These are phyloP conservation scores for Aspergillus sp. DNA, from an alignment of 2,329 filamentous ascomycete species.

Conservation along the genomic window DNA sequence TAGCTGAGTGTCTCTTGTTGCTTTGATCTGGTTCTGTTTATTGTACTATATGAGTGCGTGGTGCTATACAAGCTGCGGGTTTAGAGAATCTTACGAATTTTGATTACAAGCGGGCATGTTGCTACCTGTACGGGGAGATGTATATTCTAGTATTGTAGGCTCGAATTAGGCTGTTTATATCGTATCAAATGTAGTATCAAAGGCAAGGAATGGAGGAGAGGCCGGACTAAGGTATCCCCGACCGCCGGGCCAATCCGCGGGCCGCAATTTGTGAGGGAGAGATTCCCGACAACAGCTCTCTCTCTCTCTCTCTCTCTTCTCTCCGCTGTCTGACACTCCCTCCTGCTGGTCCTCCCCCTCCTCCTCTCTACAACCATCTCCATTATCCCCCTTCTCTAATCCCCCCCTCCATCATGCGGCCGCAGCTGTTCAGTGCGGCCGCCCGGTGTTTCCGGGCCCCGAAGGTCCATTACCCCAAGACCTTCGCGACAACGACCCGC, in stretches of 20 bases:
- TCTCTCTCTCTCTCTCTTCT: conserved; percentile 9
- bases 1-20: conserved; percentile 37
- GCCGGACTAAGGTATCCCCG: conserved; percentile 22
- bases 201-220: conserved; percentile 10
- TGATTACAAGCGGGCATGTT: too few species aligned
- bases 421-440: conserved; percentile 54
- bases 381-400: conserved; percentile 8
- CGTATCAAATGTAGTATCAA: background rate
- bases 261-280: conserved; percentile 30
- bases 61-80: too few species aligned
- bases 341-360: too few species aligned
- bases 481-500: conserved; percentile 71
- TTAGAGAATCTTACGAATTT: too few species aligned
- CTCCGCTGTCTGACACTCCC: too few species aligned
- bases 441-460: conserved; percentile 46
- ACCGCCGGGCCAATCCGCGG: conserved; percentile 28
- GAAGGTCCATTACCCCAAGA: conserved; percentile 54
- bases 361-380: conserved; percentile 6
- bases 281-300: conserved; percentile 11
- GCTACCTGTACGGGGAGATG: too few species aligned
- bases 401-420: conserved; percentile 47
- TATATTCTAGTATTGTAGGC: too few species aligned
- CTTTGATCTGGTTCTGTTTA: conserved; percentile 7
- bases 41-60: conserved; percentile 6
- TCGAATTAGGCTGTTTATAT: too few species aligned